These are phyloP conservation scores for Choanephora cucurbitarum DNA, from an alignment of 371 early-diverging fungal species.

Conservation along the genomic window DNA sequence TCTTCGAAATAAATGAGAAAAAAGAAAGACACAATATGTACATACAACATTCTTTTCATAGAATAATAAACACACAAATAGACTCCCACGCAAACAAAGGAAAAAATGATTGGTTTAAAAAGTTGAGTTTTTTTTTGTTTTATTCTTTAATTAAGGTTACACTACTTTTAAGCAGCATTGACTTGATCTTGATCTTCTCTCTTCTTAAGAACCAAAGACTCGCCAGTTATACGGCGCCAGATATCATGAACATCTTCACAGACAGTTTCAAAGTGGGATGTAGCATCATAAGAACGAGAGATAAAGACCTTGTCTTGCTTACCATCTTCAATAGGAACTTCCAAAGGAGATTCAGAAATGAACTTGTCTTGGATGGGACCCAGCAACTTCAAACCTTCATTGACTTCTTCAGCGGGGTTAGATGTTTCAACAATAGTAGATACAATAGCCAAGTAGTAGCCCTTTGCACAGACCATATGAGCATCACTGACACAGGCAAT, in stretches of 20 bases:
- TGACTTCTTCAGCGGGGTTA: conserved; percentile 85
- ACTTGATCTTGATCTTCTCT: conserved; percentile 57
- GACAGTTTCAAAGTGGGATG: conserved; percentile 98
- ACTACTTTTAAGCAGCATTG: conserved; percentile 36
- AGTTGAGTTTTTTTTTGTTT: too few species aligned
- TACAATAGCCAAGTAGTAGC: conserved; percentile 91
- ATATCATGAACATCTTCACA: conserved; percentile 95
- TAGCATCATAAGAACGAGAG: conserved; percentile 96
- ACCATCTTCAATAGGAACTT: conserved; percentile 88
- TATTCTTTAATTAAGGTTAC: too few species aligned
- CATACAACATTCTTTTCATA: too few species aligned
- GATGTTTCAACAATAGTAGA: conserved; percentile 92
- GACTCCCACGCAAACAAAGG: too few species aligned
- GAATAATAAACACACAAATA: too few species aligned
- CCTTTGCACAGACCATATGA: conserved; percentile 91
- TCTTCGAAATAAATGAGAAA: too few species aligned
- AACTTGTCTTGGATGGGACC: conserved; percentile 91
- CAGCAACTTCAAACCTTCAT: conserved; percentile 84
- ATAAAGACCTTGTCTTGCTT: conserved; percentile 84
- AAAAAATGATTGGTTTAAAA: too few species aligned
- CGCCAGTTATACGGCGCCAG: conserved; percentile 93
- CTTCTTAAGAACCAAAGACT: conserved; percentile 79
- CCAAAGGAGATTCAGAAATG: conserved; percentile 79
- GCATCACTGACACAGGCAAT: conserved; percentile 88
- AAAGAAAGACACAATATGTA: too few species aligned